Evolutionary conservation across 176 grass and related monocot genomes (phyloP), one percentile per base, ranked within the genome.

Genomic region (Rhipidocladum racemiflorum): DNA sequence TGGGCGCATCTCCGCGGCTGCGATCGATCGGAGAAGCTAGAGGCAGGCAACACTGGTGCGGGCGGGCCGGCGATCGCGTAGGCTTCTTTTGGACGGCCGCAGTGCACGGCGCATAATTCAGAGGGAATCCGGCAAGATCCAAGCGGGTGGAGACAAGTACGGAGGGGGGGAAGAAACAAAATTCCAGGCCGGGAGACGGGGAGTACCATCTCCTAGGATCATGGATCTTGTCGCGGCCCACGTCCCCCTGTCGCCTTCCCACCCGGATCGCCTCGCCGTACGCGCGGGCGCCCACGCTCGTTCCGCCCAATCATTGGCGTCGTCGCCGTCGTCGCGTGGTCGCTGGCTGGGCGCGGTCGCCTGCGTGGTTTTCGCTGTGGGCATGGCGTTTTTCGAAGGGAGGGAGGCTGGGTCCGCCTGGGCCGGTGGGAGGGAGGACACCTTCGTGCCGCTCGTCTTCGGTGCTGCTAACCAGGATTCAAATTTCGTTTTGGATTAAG

Each of bases 141-240:
- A 88, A 84, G 74, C 81, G 50, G 67, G 59, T 42, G 62, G 87
- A 74, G 81, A 88, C 87, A 84, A 38, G 11, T 32, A 40, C 16
- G 75, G 56, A 51, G 36, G 18, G 53, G 45, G 51, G 49, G 75
- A 77, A 88, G 60, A 32, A 79, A 84, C 81, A 84, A 88, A 88
- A 79, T 50, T 84, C 68, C 68, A 88, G 75, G 87, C 68, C 46
- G 86, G 75, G 81, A 66, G 50, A 48, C 35, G 62, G 38, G 32
- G 67, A 82, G 81, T 79, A 88, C 75, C 81, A 21, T 65, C 75
- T 88, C 87, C 87, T 65, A 72, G 68, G 81, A 88, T 88, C 87
- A 83, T 88, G 87, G 81, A 88, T 84, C 87, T 60, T 88, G 87
- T 79, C 87, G 81, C 67, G 68, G 68, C 81, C 75, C 87, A 77